Evolutionary conservation across 202 grass and related monocot genomes (phyloP), one percentile per base, ranked within the genome.

Genomic region (Musa balbisiana): DNA sequence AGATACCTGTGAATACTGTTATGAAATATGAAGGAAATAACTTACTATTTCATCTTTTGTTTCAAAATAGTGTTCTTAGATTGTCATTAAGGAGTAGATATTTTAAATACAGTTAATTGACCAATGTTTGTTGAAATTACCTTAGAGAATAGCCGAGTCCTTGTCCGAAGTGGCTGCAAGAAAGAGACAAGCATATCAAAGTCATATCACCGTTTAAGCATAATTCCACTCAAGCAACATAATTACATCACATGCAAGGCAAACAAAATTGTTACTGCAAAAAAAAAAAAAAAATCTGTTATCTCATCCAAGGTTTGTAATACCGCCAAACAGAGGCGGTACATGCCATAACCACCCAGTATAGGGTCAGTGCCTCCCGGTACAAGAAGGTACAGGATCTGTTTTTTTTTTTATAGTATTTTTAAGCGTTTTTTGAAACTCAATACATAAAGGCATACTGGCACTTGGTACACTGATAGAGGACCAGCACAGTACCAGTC

Each of bases 81-180:
- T 64, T 21, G 13, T 64, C 26, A 14, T 13, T 63, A 51, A 16
- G 11, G 17, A 76, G 29, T 13, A 51, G 49, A 65, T 19, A 16
- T 2, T 52, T 20, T 51, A 5, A 51, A 11, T 12, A 20, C 11
- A 65, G 9, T 51, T 13, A 71, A 51, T 10, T 51, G 11, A 71
- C 3, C 16, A 51, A 71, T 49, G 9, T 3, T 14, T 11, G 4
- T 56, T 14, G 22, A 76, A 64, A 25, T 23, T 89, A 97, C 88
- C 93, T 91, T 93, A 1, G 70, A 76, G 72, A 89, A 97, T 79
- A 96, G 56, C 53, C 64, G 84, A 9, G 92, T 96, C 82, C 92
- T 88, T 82, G 87, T 90, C 84, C 81, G 85, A 84, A 92, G 85
- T 52, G 89, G 92, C 89, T 96, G 79, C 77, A 78, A 86, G 9